Evolutionary conservation across 164 flowering plant genomes (phyloP).

Genomic region (Kalanchoe fedtschenkoi): DNA sequence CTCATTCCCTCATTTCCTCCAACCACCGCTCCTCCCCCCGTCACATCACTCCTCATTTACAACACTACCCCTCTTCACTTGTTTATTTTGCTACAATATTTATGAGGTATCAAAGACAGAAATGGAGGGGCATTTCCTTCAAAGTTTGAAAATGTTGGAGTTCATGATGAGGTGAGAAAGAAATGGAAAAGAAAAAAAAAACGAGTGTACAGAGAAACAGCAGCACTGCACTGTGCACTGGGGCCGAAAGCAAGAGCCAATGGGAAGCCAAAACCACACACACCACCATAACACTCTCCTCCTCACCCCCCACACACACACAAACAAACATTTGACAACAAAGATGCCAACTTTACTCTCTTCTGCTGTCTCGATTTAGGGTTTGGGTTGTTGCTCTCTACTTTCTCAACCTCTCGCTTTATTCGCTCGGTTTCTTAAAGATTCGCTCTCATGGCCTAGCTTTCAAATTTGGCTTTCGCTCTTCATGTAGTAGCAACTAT

Average conservation of each 20-base stretch:
- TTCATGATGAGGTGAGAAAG: constrained; percentile 3
- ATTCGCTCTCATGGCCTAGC: background rate
- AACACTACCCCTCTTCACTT: background rate
- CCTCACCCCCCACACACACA: no score
- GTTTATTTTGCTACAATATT: no score
- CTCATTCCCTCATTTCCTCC: no score
- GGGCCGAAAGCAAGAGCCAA: constrained; percentile 2
- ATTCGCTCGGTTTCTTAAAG: background rate
- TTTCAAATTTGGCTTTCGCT: no score
- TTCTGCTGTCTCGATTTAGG: constrained; percentile 10
- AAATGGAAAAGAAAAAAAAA: no score
- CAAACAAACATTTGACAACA: background rate
- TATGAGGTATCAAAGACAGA: no score
- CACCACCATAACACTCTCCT: background rate
- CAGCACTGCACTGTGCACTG: no score
- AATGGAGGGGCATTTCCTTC: background rate
- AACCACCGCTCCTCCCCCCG: no score
- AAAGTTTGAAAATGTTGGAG: background rate
- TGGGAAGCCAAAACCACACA: no score
- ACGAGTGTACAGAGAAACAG: background rate
- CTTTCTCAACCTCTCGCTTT: background rate
- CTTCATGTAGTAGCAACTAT: constrained; percentile 7
- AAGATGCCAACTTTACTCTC: constrained; percentile 3
- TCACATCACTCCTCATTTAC: background rate
- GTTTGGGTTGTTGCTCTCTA: background rate